Evolutionary conservation across 2,329 filamentous ascomycete species (phyloP), one percentile per base, ranked within the genome.

Genomic region (Fusarium proliferatum): DNA sequence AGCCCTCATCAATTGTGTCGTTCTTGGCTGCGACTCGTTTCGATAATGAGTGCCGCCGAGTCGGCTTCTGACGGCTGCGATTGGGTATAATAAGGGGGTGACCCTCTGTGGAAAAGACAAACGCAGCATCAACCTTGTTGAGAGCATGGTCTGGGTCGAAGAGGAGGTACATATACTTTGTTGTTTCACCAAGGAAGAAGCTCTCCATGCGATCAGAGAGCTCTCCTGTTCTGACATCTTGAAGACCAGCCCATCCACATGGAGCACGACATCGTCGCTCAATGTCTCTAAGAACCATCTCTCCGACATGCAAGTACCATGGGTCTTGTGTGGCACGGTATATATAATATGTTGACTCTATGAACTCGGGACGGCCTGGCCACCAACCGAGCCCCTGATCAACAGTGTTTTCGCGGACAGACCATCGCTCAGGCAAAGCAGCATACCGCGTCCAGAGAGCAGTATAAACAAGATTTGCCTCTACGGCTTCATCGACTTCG

Each of bases 161-260:
- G 5, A 98, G 89, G 61, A 99, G 85, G 81, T 97, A 98, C 71
- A 99, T 86, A 81, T 99, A 99, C 82, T 98, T 98, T 49, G 94
- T 92, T 3, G 96, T 99, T 83, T 99, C 96, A 19, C 96, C 96
- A 2, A 99, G 87, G 79, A 98, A 98, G 86, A 98, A 99, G 80
- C 96, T 98, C 83, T 99, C 96, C 96, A 98, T 98, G 39, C 96
- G 92, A 80, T 99, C 95, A 76, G 90, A 94, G 82, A 94, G 90
- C 82, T 98, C 94, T 7, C 96, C 96, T 9, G 89, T 94, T 39
- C 92, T 86, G 13, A 96, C 93, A 80, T 95, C 92, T 78, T 95
- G 92, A 41, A 98, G 86, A 2, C 96, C 96, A 19, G 96, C 94
- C 95, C 96, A 98, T 45, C 96, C 96, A 78, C 96, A 99, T 70